These are phyloP conservation scores for Aspergillus ellipticus DNA, from an alignment of 495 filamentous ascomycete genomes.

Conservation along the genomic window DNA sequence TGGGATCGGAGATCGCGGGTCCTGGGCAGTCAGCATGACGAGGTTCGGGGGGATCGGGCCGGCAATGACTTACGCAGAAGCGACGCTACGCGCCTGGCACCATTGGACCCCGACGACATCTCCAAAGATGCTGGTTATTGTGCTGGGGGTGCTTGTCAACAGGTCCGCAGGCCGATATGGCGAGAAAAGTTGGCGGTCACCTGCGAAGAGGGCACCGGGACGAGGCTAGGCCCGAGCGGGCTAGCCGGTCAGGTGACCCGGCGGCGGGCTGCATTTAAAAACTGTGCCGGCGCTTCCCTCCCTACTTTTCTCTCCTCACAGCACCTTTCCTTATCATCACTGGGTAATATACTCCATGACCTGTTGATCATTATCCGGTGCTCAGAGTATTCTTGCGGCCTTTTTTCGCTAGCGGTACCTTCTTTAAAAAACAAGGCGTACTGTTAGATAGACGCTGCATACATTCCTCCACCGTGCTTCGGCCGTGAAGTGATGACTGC, in stretches of 20 bases:
- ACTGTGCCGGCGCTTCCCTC: slow-evolving; percentile 17
- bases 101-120: slow-evolving; percentile 46
- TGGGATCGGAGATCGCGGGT: slow-evolving; percentile 39
- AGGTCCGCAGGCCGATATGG: slow-evolving; percentile 11
- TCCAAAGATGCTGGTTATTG: slow-evolving; percentile 12
- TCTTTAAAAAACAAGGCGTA: slow-evolving; percentile 55
- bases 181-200: slow-evolving; percentile 46
- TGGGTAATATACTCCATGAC: slow-evolving; percentile 44
- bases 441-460: slow-evolving; percentile 67
- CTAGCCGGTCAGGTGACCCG: slow-evolving; percentile 32
- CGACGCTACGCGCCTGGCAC: slow-evolving; percentile 42
- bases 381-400: slow-evolving; percentile 53
- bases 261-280: neutral
- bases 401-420: slow-evolving; percentile 75
- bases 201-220: slow-evolving; percentile 8
- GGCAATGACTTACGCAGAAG: slow-evolving; percentile 32
- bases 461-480: slow-evolving; percentile 35
- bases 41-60: neutral
- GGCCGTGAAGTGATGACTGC: neutral
- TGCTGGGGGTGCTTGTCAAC: slow-evolving; percentile 16
- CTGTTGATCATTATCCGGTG: slow-evolving; percentile 64
- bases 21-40: slow-evolving; percentile 24
- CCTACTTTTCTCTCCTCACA: slow-evolving; percentile 30
- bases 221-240: slow-evolving; percentile 21
- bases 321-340: slow-evolving; percentile 66